Evolutionary conservation across 306 rosid species (phyloP), one percentile per base, ranked within the genome.

Genomic region (Cyamopsis tetragonoloba): DNA sequence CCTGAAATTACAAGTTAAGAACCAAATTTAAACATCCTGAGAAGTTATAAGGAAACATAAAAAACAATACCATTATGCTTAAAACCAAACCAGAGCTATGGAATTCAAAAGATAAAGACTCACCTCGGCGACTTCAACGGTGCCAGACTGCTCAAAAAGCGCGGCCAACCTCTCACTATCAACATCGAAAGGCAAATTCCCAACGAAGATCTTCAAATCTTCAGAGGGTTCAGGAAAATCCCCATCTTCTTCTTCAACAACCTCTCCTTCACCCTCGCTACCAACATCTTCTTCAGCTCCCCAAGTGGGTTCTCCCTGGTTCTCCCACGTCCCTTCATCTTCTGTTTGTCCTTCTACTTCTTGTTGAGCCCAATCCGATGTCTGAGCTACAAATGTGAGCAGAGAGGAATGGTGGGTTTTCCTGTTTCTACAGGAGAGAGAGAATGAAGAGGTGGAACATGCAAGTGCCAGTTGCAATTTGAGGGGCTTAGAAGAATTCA

Each of bases 51-150:
- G 0, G 14, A 51, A 62, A 31, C 46, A 27, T 5, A 7, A 5
- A 22, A n/a, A 32, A 7, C 5, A 32, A 12, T 9, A 35, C 20
- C 48, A 60, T 22, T 22, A 61, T 1, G 23, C 35, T 12, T 7
- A 38, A 23, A 0, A 4, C n/a, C 18, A 22, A 38, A 31, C 27
- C 53, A 49, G 70, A 53, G 9, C 15, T 19, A 55, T 1, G 18
- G 35, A 19, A 23, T 46, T 4, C 0, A 32, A 58, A 72, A 20
- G 11, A 12, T 2, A 47, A 56, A 49, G 44, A 17, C 63, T 81
- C 20, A 89, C 98, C 91, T 93, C 98, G 4, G 96, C 92, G 81
- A 88, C 73, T 76, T 89, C 91, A 19, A 93, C 98, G 0, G 83
- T 73, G 15, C 98, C 98, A 24, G 81, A 84, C 79, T 80, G 66